A percentile compares a stretch with the other conserved stretches of the same genome.
These are phyloP conservation scores for Podospora tetraspora DNA, from an alignment of 495 filamentous ascomycete species.

Conservation along the genomic window DNA sequence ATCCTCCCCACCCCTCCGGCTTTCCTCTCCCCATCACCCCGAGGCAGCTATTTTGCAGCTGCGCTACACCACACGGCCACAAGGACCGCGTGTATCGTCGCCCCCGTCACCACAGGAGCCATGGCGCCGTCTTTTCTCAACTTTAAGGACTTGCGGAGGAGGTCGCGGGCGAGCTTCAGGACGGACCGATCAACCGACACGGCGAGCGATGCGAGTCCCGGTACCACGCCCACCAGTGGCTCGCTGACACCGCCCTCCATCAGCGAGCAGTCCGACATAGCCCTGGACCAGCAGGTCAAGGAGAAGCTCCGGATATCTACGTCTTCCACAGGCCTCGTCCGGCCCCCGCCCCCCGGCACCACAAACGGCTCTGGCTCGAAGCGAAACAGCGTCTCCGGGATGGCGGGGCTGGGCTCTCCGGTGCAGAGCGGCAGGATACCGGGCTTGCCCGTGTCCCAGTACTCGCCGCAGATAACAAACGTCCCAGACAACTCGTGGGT, in stretches of 20 bases:
- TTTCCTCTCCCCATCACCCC: not conserved
- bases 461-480: conserved; percentile 70
- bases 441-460: conserved; percentile 60
- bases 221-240: conserved; percentile 43
- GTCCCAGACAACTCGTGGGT: conserved; percentile 81
- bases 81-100: not conserved
- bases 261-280: conserved; percentile 40
- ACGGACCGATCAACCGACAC: conserved; percentile 50
- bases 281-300: conserved; percentile 44
- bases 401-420: conserved; percentile 51
- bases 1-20: not conserved
- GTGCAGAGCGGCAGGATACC: conserved; percentile 48
- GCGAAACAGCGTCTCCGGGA: conserved; percentile 47
- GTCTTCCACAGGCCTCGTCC: conserved; percentile 31
- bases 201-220: conserved; percentile 44
- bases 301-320: conserved; percentile 30
- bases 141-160: conserved; percentile 66
- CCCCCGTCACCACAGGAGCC: conserved; percentile 3
- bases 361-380: conserved; percentile 20
- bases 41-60: not conserved
- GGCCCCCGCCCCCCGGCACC: conserved; percentile 36
- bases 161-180: conserved; percentile 62
- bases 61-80: not conserved
- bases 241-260: conserved; percentile 44
- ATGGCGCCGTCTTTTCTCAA: conserved; percentile 62